phyloP scores from a whole-genome alignment of 176 grass and related monocot species.

The Carex kokanica region DNA sequence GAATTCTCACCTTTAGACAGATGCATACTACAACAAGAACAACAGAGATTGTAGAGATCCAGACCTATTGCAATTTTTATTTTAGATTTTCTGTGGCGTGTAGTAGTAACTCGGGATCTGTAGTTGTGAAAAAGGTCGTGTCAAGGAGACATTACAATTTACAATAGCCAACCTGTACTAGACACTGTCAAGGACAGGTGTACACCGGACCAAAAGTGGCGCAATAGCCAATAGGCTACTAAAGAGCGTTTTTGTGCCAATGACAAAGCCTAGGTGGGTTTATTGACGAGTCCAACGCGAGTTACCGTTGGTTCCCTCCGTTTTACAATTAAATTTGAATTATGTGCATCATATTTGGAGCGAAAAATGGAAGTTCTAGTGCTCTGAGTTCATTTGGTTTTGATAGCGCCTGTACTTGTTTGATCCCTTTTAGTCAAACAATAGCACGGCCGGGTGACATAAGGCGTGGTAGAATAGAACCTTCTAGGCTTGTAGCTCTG shows the following conservation, averaged over 20 bases:
- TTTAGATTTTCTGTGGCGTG: neutral
- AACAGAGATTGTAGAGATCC: neutral
- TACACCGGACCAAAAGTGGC: neutral
- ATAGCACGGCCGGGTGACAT: neutral
- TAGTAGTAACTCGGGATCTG: neutral
- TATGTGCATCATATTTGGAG: neutral
- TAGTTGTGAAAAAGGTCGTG: neutral
- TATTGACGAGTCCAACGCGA: neutral
- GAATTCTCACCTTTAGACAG: neutral
- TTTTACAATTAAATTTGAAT: conserved; percentile 29
- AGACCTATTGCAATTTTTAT: neutral
- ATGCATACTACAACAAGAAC: neutral
- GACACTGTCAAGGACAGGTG: neutral
- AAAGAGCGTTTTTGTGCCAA: neutral
- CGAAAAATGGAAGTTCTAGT: neutral
- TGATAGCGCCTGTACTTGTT: neutral
- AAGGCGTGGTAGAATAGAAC: neutral
- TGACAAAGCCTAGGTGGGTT: neutral
- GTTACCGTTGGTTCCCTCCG: conserved; percentile 20
- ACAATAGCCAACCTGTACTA: neutral
- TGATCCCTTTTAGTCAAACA: neutral
- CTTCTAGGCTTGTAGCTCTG: neutral
- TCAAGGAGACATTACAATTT: neutral
- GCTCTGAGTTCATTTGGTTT: conserved; percentile 22
- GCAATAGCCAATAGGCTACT: neutral